A percentile compares a stretch with the other conserved stretches of the same genome.
phyloP scores from a whole-genome alignment of 345 rosid genomes.

The Xanthoceras sorbifolium region DNA sequence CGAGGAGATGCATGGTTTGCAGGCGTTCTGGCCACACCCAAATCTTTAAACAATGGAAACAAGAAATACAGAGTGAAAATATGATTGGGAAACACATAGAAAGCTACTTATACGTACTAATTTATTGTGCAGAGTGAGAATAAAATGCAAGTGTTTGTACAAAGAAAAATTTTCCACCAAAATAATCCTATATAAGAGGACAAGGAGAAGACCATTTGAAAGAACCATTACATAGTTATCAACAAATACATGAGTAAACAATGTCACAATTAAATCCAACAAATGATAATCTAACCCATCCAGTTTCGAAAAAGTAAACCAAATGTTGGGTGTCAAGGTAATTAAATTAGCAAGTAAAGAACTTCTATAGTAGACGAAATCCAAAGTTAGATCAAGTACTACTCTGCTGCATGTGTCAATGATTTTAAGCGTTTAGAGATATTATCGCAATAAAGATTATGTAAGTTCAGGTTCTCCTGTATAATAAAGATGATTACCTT shows the following conservation, averaged over 20 bases:
- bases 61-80: constrained; percentile 11
- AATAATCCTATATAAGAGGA: too few relatives aligned
- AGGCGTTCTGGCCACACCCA: constrained; percentile 97
- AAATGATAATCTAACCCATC: neutral
- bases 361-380: neutral
- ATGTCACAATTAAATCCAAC: neutral
- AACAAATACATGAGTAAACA: neutral
- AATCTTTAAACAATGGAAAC: constrained; percentile 45
- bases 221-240: neutral
- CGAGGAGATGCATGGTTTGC: constrained; percentile 79
- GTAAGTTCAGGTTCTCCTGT: neutral
- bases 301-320: neutral
- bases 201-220: neutral
- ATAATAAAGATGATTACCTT: constrained; percentile 45
- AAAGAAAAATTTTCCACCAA: neutral
- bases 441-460: neutral
- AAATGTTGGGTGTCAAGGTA: neutral
- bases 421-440: neutral
- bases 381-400: neutral
- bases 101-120: neutral
- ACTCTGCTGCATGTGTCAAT: neutral
- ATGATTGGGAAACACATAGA: neutral
- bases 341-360: neutral
- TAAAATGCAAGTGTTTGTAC: neutral
- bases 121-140: neutral